phyloP scores from a whole-genome alignment of 2,329 filamentous ascomycete species.

The Stemphylium lycopersici region DNA sequence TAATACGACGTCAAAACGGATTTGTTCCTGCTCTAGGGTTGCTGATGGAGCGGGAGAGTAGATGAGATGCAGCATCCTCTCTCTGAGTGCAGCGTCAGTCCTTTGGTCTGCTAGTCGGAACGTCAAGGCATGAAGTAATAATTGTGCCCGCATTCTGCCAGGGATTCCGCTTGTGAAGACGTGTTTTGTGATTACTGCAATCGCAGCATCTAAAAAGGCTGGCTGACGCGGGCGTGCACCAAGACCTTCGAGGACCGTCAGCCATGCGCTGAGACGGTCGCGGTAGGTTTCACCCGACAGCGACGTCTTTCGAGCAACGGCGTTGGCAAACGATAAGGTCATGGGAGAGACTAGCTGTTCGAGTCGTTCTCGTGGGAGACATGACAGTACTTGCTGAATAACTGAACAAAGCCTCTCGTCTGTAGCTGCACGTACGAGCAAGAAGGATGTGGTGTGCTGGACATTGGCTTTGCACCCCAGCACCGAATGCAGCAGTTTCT shows the following conservation, averaged over 20 bases:
- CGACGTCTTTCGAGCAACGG: background rate
- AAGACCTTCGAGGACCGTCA: conserved; percentile 25
- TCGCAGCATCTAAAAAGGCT: background rate
- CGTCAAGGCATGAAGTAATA: conserved; percentile 7
- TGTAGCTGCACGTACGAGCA: conserved; percentile 5
- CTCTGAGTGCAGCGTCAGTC: background rate
- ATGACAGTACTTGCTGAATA: conserved; percentile 15
- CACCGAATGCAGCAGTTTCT: conserved; percentile 5
- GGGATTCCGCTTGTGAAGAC: background rate
- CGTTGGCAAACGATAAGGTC: conserved; percentile 14
- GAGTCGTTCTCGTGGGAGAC: conserved; percentile 18
- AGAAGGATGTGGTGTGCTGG: background rate
- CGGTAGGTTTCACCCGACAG: background rate
- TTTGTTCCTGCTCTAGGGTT: background rate
- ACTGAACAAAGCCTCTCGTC: conserved; percentile 1
- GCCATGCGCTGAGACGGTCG: conserved; percentile 21
- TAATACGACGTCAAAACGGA: conserved; percentile 14
- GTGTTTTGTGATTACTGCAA: conserved; percentile 2
- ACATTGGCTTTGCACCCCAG: background rate
- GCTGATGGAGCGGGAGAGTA: background rate
- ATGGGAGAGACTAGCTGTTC: conserved; percentile 11
- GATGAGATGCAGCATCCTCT: conserved; percentile 5
- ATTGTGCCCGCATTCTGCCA: background rate
- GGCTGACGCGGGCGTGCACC: conserved; percentile 9
- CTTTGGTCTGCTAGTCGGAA: conserved; percentile 2